Base-by-base conservation (phyloP, 2,329 filamentous ascomycete species). In the Exophiala oligosperma region DNA sequence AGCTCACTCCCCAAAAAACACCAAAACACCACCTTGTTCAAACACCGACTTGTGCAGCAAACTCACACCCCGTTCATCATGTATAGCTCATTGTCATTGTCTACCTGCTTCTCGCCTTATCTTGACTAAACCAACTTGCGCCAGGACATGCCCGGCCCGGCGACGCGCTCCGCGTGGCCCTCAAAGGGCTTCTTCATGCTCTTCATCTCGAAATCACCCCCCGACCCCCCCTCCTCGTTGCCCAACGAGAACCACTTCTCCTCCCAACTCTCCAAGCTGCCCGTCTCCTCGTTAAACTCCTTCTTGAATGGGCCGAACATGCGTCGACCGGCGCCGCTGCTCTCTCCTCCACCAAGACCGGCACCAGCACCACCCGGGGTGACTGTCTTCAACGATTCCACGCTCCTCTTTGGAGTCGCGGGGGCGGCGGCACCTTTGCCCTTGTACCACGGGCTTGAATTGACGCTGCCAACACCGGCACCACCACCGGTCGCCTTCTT, bases 211-310 rank as follows among this genome's bases (percentile, higher is more conserved):
- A 26, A 24, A 41, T 52, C 49, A 11, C 28, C 24, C n/a, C 37
- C 26, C 12, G 14, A 37, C 7, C 49, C 52, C 7, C 7, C 29
- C n/a, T 54, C 54, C n/a, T 54, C 54, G 4, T 5, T 56, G 44
- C 59, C 59, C 48, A 61, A 24, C 8, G 29, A 47, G 46, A 56
- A 72, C 58, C 61, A 63, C 24, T 44, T 57, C 53, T 63, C 61
- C 29, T 63, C 55, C 61, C 58, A 61, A 28, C 54, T 61, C 52
- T 60, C 51, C 43, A 63, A 9, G 49, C 60, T 63, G 40, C 23
- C 54, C 14, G 51, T 60, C 8, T 59, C 57, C 21, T 54, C 52
- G 29, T 51, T 23, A 35, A 44, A 50, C 17, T 46, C 41, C 11
- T 48, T 49, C 24, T 46, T 56, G 49, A 46, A 60, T 7, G 44